These are phyloP conservation scores for Collybia sordida DNA, from an alignment of 768 basidiomycete species.

Conservation along the genomic window DNA sequence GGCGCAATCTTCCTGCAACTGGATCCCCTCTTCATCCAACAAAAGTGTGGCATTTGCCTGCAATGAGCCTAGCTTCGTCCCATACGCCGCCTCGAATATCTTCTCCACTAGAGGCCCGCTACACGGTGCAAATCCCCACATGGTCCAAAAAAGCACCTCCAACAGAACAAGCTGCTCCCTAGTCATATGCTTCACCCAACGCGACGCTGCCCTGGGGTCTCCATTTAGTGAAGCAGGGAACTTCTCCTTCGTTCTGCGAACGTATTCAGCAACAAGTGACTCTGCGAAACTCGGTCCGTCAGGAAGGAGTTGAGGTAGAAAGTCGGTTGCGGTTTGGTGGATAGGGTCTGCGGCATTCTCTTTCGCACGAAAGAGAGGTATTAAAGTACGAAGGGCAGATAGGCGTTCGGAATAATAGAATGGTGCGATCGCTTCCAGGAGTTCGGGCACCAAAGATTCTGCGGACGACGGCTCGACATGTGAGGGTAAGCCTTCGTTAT, in stretches of 20 bases:
- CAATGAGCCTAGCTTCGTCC: conserved; percentile 58
- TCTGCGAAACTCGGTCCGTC: conserved; percentile 66
- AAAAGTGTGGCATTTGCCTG: conserved; percentile 67
- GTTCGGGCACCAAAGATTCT: conserved; percentile 48
- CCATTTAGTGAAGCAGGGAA: conserved; percentile 44
- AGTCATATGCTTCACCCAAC: conserved; percentile 72
- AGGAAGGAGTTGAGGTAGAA: conserved; percentile 60
- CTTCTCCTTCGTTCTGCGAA: conserved; percentile 46
- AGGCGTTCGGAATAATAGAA: conserved; percentile 85
- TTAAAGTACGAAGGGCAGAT: conserved; percentile 63
- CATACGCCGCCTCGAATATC: conserved; percentile 66
- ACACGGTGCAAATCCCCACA: conserved; percentile 76
- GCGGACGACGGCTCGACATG: conserved; percentile 41
- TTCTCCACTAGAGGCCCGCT: conserved; percentile 60
- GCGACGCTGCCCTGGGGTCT: conserved; percentile 59
- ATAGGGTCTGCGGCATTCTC: conserved; percentile 56
- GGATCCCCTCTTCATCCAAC: conserved; percentile 71
- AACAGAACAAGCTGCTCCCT: conserved; percentile 79
- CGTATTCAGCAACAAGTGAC: conserved; percentile 60
- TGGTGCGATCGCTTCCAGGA: conserved; percentile 70
- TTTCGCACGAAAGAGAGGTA: conserved; percentile 73
- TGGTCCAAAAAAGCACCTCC: conserved; percentile 86
- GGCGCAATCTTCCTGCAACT: conserved; percentile 64
- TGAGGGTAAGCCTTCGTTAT: conserved; percentile 70
- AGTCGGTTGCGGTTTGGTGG: conserved; percentile 50